A percentile compares a stretch with the other conserved stretches of the same genome.
These are phyloP conservation scores for Tuber magnatum DNA, from an alignment of 495 filamentous ascomycete genomes.

Conservation along the genomic window DNA sequence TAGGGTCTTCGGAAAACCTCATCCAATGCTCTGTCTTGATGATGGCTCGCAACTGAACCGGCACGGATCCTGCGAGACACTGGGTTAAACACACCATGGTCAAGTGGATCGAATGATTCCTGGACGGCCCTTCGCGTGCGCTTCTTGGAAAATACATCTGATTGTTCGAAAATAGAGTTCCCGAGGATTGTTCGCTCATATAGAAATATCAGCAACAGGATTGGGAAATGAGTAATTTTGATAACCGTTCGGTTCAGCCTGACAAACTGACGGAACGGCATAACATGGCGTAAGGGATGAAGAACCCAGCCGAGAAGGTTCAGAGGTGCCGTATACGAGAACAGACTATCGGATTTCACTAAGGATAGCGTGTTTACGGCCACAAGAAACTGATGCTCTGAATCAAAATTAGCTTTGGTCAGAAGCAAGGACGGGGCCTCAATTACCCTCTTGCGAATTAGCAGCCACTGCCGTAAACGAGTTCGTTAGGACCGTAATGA, in stretches of 20 bases:
- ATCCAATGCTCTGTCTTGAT: slow-evolving; percentile 84
- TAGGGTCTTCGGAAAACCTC: slow-evolving; percentile 73
- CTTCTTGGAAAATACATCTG: slow-evolving; percentile 55
- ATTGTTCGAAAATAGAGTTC: slow-evolving; percentile 62
- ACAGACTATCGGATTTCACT: slow-evolving; percentile 90
- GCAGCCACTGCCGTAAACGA: slow-evolving; percentile 90
- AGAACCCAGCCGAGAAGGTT: slow-evolving; percentile 84
- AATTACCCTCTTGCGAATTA: slow-evolving; percentile 66
- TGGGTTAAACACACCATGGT: neutral
- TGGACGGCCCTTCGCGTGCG: neutral
- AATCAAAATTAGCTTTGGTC: neutral
- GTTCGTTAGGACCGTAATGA: slow-evolving; percentile 88
- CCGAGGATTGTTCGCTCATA: slow-evolving; percentile 76
- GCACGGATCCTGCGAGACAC: slow-evolving; percentile 40
- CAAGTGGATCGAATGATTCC: neutral
- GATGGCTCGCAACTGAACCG: slow-evolving; percentile 42
- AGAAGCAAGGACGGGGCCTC: neutral
- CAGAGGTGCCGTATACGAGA: slow-evolving; percentile 81
- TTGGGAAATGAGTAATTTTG: slow-evolving; percentile 79
- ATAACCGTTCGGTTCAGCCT: slow-evolving; percentile 76
- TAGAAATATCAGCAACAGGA: slow-evolving; percentile 72
- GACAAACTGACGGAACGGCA: slow-evolving; percentile 73
- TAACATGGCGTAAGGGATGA: slow-evolving; percentile 66
- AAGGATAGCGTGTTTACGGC: slow-evolving; percentile 91
- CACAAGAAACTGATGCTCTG: slow-evolving; percentile 59